Conservation (phyloP, 345 rosid species). For the Jatropha curcas region DNA sequence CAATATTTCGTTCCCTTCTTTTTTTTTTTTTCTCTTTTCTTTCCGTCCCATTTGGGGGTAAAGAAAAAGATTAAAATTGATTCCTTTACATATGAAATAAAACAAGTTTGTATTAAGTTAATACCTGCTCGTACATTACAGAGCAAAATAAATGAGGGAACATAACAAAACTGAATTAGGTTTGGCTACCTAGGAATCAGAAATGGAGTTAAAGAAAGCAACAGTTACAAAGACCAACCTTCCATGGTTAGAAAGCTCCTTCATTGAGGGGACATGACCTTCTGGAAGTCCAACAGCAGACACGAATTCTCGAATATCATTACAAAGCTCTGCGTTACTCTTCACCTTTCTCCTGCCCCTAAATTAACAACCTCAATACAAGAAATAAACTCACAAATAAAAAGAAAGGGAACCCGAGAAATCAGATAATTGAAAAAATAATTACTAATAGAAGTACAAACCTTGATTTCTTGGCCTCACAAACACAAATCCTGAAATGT, state of each 20-base stretch:
- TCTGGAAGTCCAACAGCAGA: conserved; percentile 61
- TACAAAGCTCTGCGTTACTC: conserved; percentile 72
- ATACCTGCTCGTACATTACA: not conserved
- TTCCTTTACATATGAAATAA: too few relatives aligned
- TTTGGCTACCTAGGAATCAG: not conserved
- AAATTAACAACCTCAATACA: conserved; percentile 5
- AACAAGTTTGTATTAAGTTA: not conserved
- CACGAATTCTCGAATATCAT: conserved; percentile 65
- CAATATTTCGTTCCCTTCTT: not conserved
- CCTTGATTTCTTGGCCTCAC: conserved; percentile 51
- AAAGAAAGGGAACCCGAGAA: not conserved
- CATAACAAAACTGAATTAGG: not conserved
- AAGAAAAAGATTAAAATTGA: too few relatives aligned
- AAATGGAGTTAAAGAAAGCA: not conserved
- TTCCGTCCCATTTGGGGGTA: not conserved
- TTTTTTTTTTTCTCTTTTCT: not conserved
- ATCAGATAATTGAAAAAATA: not conserved
- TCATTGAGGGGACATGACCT: conserved; percentile 70
- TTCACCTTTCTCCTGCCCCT: conserved; percentile 68
- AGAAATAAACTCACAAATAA: not conserved
- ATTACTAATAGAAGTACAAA: conserved; percentile 1
- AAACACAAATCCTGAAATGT: conserved; percentile 39
- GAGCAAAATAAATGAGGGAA: not conserved
- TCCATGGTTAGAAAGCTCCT: conserved; percentile 77
- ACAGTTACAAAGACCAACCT: conserved; percentile 44